Conservation (phyloP, 2,329 filamentous ascomycete species). For the Thermomyces lanuginosus region DNA sequence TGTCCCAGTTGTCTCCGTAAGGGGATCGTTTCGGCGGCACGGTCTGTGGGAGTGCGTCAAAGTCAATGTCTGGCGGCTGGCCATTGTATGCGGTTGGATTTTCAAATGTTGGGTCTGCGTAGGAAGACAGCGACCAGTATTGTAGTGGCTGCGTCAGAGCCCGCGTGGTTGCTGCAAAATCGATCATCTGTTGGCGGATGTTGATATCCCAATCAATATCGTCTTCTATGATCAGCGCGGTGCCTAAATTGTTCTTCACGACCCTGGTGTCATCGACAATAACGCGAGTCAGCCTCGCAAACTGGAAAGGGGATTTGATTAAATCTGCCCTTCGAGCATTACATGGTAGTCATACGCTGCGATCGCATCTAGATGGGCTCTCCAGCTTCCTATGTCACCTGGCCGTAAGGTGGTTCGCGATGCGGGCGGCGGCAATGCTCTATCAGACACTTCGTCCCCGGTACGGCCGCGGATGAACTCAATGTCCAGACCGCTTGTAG, state of each 20-base stretch:
- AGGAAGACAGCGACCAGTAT: conserved; percentile 6
- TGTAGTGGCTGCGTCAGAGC: conserved; percentile 14
- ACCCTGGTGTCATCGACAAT: too few relatives aligned
- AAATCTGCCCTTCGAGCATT: not conserved
- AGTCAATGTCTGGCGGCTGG: conserved; percentile 4
- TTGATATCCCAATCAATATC: conserved; percentile 43
- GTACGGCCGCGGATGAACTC: conserved; percentile 31
- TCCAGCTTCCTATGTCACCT: conserved; percentile 27
- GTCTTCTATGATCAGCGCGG: conserved; percentile 40
- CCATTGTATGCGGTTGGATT: conserved; percentile 5
- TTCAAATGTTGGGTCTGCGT: conserved; percentile 6
- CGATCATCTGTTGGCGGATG: conserved; percentile 33
- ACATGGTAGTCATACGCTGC: too few relatives aligned
- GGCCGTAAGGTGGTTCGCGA: conserved; percentile 6
- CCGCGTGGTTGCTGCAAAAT: conserved; percentile 18
- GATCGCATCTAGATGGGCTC: conserved; percentile 25
- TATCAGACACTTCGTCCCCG: conserved; percentile 26
- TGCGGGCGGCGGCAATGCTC: conserved; percentile 25
- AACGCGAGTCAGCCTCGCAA: not conserved
- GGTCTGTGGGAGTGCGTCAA: conserved; percentile 5
- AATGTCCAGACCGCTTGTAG: conserved; percentile 27
- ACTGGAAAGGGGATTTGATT: too few relatives aligned
- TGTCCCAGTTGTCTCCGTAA: conserved; percentile 38
- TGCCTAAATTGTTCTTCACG: conserved; percentile 30
- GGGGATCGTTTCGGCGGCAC: conserved; percentile 18